Conservation (phyloP, 129 eudicot species). For the Calendula officinalis region DNA sequence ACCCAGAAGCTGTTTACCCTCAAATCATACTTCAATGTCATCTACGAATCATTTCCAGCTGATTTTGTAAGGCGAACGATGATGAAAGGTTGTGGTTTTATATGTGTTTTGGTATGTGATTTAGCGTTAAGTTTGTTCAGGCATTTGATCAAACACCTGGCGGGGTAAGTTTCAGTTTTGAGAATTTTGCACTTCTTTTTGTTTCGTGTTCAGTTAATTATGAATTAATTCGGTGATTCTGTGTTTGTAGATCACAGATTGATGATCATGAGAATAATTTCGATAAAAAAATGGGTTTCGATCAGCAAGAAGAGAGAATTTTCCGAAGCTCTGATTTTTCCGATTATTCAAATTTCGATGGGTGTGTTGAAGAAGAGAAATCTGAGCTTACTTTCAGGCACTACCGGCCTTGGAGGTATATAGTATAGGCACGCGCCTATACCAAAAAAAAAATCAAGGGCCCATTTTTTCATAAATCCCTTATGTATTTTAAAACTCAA, state of each 20-base stretch:
- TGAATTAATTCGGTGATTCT: not conserved
- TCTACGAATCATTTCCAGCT: conserved; percentile 20
- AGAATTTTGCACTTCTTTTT: not conserved
- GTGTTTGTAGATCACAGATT: conserved; percentile 39
- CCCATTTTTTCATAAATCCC: too few relatives aligned
- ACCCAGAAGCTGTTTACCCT: conserved; percentile 31
- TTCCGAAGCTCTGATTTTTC: conserved; percentile 13
- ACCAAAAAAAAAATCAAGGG: too few relatives aligned
- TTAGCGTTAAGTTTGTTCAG: conserved; percentile 20
- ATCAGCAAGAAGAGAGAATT: conserved; percentile 31
- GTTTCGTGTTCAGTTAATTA: not conserved
- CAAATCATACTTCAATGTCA: conserved; percentile 26
- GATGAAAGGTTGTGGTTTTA: conserved; percentile 28
- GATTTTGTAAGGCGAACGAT: conserved; percentile 31
- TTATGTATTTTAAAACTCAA: too few relatives aligned
- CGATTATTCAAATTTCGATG: conserved; percentile 24
- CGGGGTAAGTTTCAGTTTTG: conserved; percentile 32
- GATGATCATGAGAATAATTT: conserved; percentile 27
- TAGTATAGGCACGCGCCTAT: too few relatives aligned
- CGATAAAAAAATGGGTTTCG: conserved; percentile 18
- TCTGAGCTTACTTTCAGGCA: conserved; percentile 35
- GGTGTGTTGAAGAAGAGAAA: conserved; percentile 37
- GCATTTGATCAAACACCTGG: conserved; percentile 28
- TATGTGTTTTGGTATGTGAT: conserved; percentile 41
- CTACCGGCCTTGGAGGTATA: too few relatives aligned